Base-by-base conservation (phyloP, 1,284 basidiomycete genomes). In the Heterobasidion occidentale region DNA sequence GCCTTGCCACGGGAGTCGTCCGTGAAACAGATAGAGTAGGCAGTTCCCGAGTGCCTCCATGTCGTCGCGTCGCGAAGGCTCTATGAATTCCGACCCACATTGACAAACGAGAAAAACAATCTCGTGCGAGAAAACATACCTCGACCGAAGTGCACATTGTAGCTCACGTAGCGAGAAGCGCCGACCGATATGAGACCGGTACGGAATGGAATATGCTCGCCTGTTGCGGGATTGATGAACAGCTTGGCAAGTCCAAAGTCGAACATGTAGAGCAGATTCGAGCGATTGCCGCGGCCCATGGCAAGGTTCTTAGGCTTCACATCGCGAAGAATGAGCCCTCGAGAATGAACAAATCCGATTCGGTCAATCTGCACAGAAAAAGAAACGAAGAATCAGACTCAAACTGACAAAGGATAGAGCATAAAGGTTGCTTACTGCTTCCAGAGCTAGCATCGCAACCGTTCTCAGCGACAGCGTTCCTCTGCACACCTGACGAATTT, bases 261-360 rank as follows among this genome's bases (percentile, higher is more conserved):
- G 52, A 64, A 56, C 9, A 63, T 27, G 44, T 62, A 48, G 9
- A 64, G 34, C n/a, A 52, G 34, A 14, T 56, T 53, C 7, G 48
- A 20, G 7, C 52, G 9, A 7, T 20, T 19, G 7, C 46, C 46
- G 2, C 19, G 5, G 14, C 61, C 63, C 56, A 63, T 59, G 7
- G 62, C 63, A 17, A 61, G 59, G 46, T 63, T 64, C 1, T 59
- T 35, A 7, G 62, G 62, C 49, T 62, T 63, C 11, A 64, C 46
- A 49, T 64, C 62, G n/a, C 62, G 59, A 11, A 36, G 11, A 7
- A 63, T 51, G 12, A 63, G 51, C n/a, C 63, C 60, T 14, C 59
- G 50, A 9, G 59, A 59, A 45, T 64, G 62, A 9, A 56, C 38
- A 9, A 47, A 55, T 47, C 62, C 57, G 35, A 63, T 47, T 9